Base-by-base conservation (phyloP, 345 rosid genomes). In the Reutealis trisperma region DNA sequence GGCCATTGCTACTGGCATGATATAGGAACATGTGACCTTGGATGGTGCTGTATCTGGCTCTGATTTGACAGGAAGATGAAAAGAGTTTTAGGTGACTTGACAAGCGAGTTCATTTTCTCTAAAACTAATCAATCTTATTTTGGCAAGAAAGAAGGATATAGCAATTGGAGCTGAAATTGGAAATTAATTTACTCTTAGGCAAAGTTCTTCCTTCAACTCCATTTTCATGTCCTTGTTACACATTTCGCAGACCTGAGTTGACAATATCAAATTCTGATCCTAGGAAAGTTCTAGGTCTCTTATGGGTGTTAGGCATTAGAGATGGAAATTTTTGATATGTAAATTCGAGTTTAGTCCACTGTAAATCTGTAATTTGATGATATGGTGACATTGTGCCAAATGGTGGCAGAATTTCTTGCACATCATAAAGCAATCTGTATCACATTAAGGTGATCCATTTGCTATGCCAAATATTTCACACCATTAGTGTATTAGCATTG, bases 31-130 rank as follows among this genome's bases (percentile, higher is more conserved):
- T 22, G 41, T 22, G 69, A 24, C 8, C 7, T 24, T 27, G 41
- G 21, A 6, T 49, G 58, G 1, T 24, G 37, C 21, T 34, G 15
- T 16, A n/a, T 25, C 25, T 71, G 74, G 70, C 63, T 80, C 44
- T 34, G 15, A 66, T 69, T 74, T 70, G 30, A 59, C 55, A 21
- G 66, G 66, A 44, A 71, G 55, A n/a, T 60, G 30, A 16, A 34
- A 71, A 54, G 21, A 45, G 41, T 37, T 75, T 71, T 63, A 24
- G 37, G 63, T n/a, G 22, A 24, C 73, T 37, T 67, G 47, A 70
- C 55, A 61, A 68, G 14, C 41, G 25, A 24, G 6, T 1, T 47
- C 0, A 0, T 13, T 24, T 68, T 44, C 19, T 68, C 13, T 24
- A 1, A 21, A 41, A 41, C 21, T 37, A 41, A 24, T 49, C 63